These are phyloP conservation scores for Lactifluus subvellereus DNA, from an alignment of 768 basidiomycete species.

Conservation along the genomic window DNA sequence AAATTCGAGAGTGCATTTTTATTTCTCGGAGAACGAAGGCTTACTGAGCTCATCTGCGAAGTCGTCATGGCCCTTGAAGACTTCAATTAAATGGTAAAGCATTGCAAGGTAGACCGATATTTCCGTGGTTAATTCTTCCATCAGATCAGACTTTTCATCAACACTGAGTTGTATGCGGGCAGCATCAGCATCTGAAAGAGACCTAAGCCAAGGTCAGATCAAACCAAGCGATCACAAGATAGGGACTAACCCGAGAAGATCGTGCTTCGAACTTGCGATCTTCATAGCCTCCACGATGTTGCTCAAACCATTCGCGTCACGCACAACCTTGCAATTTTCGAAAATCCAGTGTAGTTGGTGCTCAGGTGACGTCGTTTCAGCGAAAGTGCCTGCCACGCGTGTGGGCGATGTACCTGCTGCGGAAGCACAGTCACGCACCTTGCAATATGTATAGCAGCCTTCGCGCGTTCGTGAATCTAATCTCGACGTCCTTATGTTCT, in stretches of 20 bases:
- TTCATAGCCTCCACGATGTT: slow-evolving; percentile 84
- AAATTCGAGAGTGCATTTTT: slow-evolving; percentile 10
- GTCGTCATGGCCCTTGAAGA: slow-evolving; percentile 88
- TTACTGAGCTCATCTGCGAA: slow-evolving; percentile 96
- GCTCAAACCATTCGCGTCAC: slow-evolving; percentile 75
- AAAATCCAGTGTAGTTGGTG: slow-evolving; percentile 96
- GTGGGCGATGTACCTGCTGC: slow-evolving; percentile 9
- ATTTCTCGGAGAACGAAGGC: slow-evolving; percentile 29
- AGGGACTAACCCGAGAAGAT: slow-evolving; percentile 58
- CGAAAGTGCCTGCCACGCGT: slow-evolving; percentile 65
- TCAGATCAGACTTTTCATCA: slow-evolving; percentile 67
- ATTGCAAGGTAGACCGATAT: slow-evolving; percentile 91
- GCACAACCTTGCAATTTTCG: slow-evolving; percentile 84
- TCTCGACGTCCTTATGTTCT: slow-evolving; percentile 79
- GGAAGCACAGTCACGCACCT: slow-evolving; percentile 43
- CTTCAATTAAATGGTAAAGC: slow-evolving; percentile 91
- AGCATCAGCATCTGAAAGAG: slow-evolving; percentile 69
- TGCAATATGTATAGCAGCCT: slow-evolving; percentile 87
- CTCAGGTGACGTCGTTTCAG: slow-evolving; percentile 86
- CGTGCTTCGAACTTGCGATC: slow-evolving; percentile 83
- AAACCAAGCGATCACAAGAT: background rate
- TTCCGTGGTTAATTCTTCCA: slow-evolving; percentile 89
- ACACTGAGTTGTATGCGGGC: slow-evolving; percentile 63
- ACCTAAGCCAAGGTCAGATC: slow-evolving; percentile 38
- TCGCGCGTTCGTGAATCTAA: slow-evolving; percentile 81